Evolutionary conservation across 2,329 filamentous ascomycete species (phyloP).

Genomic region (Talaromyces amestolkiae): DNA sequence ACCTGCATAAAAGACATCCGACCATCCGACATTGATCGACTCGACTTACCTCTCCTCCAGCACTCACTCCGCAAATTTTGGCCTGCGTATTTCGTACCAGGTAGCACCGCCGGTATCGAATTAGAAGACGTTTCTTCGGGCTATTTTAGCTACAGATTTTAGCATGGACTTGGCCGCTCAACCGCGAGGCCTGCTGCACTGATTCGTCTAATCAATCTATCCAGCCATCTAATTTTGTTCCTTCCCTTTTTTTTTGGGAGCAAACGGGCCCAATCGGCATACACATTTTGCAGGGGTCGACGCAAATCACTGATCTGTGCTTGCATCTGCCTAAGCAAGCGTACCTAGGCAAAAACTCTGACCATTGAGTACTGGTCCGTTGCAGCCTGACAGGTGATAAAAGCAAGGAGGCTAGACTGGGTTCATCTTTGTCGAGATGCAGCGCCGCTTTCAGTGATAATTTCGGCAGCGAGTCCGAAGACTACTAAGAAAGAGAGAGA

Average conservation of each 20-base stretch:
- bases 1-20: background rate
- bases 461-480: background rate
- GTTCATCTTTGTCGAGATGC: background rate
- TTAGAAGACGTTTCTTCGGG: background rate
- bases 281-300: background rate
- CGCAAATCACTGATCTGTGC: conserved; percentile 10
- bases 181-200: background rate
- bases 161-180: background rate
- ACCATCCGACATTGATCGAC: background rate
- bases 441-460: background rate
- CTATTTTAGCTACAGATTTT: conserved; percentile 4
- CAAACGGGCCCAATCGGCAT: background rate
- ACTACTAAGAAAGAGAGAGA: background rate
- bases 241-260: background rate
- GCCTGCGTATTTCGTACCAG: background rate
- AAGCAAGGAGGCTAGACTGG: background rate
- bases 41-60: background rate
- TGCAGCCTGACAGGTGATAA: background rate
- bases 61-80: background rate
- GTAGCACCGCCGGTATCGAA: background rate
- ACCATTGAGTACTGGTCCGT: background rate
- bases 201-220: background rate
- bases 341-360: background rate
- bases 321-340: background rate
- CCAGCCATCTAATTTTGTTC: background rate